Conservation (phyloP, 305 asterid genomes). For the Solanum hybrid region DNA sequence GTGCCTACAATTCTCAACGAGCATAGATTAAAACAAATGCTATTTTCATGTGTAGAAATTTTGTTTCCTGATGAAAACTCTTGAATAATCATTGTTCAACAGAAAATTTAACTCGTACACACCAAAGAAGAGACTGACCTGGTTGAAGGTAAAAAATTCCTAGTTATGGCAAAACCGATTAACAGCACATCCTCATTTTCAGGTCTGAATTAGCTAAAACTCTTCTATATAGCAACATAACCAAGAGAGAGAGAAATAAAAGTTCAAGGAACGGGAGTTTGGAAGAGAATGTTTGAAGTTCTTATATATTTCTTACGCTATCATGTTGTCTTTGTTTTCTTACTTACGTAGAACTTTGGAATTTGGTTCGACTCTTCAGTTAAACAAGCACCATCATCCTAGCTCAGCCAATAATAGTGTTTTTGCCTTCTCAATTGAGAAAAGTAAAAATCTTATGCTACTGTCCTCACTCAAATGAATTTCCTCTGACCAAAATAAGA, state of each 20-base stretch:
- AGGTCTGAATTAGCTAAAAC: background rate
- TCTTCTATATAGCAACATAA: background rate
- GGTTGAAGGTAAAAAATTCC: background rate
- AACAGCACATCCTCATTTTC: background rate
- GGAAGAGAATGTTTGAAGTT: background rate
- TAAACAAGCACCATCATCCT: background rate
- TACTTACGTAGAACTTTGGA: background rate
- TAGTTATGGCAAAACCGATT: background rate
- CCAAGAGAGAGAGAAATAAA: background rate
- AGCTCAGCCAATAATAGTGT: background rate
- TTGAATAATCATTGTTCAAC: background rate
- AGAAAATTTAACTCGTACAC: background rate
- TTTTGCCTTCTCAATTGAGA: background rate
- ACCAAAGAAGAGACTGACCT: background rate
- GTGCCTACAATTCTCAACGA: background rate
- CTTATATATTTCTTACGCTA: background rate
- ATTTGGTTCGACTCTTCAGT: background rate
- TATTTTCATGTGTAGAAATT: constrained; percentile 2
- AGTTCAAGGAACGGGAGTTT: background rate
- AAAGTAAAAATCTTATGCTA: background rate
- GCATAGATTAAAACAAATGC: background rate
- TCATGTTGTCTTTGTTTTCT: background rate
- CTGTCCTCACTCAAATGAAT: background rate
- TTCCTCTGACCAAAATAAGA: background rate
- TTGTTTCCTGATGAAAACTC: background rate